Base-by-base conservation (phyloP, 2,329 filamentous ascomycete genomes). In the Didymella arachidicola region DNA sequence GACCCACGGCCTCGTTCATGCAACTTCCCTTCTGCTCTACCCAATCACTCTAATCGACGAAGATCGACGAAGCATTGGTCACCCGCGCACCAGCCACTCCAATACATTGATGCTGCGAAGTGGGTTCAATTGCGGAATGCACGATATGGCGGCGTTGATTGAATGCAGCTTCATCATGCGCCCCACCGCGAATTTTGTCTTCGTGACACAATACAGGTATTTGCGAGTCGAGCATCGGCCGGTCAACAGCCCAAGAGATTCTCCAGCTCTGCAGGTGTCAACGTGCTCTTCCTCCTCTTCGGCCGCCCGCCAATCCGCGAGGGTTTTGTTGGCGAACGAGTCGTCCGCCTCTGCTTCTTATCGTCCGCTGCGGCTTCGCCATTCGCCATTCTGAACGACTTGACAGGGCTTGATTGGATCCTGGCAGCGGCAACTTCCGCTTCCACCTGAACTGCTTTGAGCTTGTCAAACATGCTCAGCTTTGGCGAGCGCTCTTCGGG, bases 211-310 rank as follows among this genome's bases (percentile, higher is more conserved):
- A 27, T 51, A 34, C 50, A 47, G 22, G 50, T 19, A 42, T 42
- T 7, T 3, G 44, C 22, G 16, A 58, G 38, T 41, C 32, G 11
- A 59, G 41, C 45, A 49, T 11, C 39, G 14, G 41, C 42, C 25
- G 30, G 61, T 59, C 68, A 73, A 51, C 72, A 66, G 7, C 72
- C 69, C 47, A 79, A 58, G 39, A 78, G 64, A 30, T 69, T 73
- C 77, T 90, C 85, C 70, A 93, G 77, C 76, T 94, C 91, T 81
- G 89, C 89, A 3, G 89, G 87, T 68, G 86, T 92, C 30, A 94
- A 79, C 19, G 90, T 93, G 69, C 89, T 92, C 73, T 91, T 84
- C 71, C 90, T 82, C 71, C 89, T 81, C 59, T 84, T 88, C 2
- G 86, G 79, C 79, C 88, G 74, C 72, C 87, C 68, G 75, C 81